Evolutionary conservation across 78 protist species (phyloP).

Genomic region (Abeoforma whisleri): DNA sequence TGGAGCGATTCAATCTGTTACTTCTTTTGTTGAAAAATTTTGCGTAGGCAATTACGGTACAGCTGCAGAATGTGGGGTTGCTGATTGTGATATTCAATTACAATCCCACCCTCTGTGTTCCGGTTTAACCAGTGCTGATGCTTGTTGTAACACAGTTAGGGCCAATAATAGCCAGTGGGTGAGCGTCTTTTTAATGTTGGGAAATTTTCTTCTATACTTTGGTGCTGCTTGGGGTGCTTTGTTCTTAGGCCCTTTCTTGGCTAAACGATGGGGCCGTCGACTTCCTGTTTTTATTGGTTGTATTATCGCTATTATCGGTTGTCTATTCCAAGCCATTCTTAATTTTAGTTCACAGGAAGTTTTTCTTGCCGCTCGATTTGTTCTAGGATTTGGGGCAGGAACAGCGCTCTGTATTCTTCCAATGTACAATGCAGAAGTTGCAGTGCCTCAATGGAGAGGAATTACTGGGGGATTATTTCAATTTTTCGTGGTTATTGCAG

Average conservation of each 20-base stretch:
- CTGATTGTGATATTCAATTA: not conserved
- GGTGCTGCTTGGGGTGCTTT: constrained; percentile 35
- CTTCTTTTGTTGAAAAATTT: not conserved
- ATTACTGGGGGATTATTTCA: constrained; percentile 24
- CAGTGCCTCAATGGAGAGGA: constrained; percentile 16
- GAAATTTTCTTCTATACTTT: not conserved
- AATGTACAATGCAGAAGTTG: constrained; percentile 33
- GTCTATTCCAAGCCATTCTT: not conserved
- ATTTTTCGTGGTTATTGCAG: constrained; percentile 17
- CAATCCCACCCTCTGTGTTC: not conserved
- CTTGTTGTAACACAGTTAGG: not conserved
- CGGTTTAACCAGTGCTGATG: constrained; percentile 1
- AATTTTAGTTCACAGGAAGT: not conserved
- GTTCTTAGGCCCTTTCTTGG: constrained; percentile 8
- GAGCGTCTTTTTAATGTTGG: constrained; percentile 12
- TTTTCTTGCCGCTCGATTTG: constrained; percentile 16
- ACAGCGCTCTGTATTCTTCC: constrained; percentile 16
- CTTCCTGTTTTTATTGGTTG: not conserved
- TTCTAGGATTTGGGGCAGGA: constrained; percentile 26
- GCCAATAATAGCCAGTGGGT: not conserved
- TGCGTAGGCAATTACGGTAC: not conserved
- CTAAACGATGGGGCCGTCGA: constrained; percentile 14
- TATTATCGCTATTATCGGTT: not conserved
- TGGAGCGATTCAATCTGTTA: not conserved
- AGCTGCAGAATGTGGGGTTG: not conserved